Percentiles rank a stretch among this genome's conserved stretches.
Conservation (phyloP, 2,329 filamentous ascomycete species). For the Tolypocladium endophyticum region DNA sequence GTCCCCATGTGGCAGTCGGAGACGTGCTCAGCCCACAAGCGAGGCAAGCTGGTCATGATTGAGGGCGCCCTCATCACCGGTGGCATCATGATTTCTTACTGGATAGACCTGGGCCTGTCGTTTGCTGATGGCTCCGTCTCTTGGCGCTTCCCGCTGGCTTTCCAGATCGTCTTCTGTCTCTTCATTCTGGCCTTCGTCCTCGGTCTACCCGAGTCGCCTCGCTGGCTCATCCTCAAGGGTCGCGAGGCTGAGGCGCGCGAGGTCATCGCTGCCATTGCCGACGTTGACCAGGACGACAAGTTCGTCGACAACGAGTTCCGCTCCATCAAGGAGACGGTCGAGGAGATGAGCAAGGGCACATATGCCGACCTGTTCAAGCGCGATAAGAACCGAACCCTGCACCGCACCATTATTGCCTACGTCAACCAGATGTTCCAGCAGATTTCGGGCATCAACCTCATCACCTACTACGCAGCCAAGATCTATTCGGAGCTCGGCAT, state of each 20-base stretch:
- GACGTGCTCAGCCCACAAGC: conserved; percentile 44
- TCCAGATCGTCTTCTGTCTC: conserved; percentile 45
- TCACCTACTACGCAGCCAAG: conserved; percentile 51
- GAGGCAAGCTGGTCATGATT: conserved; percentile 51
- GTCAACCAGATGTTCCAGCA: conserved; percentile 57
- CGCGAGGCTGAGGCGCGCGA: conserved; percentile 34
- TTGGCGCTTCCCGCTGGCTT: conserved; percentile 50
- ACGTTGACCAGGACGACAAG: conserved; percentile 41
- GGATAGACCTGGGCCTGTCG: conserved; percentile 48
- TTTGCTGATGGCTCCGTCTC: conserved; percentile 30
- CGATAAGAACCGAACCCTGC: conserved; percentile 45
- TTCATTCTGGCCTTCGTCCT: conserved; percentile 44
- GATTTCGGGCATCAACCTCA: conserved; percentile 52
- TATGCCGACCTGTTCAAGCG: conserved; percentile 49
- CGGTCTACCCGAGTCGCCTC: conserved; percentile 42
- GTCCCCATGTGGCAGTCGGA: conserved; percentile 52
- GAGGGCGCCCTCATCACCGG: conserved; percentile 47
- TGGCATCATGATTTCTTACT: conserved; percentile 48
- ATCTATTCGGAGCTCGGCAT: conserved; percentile 48
- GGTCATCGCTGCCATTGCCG: conserved; percentile 42
- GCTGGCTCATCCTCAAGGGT: conserved; percentile 35
- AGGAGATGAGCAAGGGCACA: conserved; percentile 54
- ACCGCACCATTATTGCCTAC: conserved; percentile 49
- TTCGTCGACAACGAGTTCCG: conserved; percentile 47
- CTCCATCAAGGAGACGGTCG: conserved; percentile 55